phyloP scores from a whole-genome alignment of 495 filamentous ascomycete genomes.

The Penicillium coprophilum region DNA sequence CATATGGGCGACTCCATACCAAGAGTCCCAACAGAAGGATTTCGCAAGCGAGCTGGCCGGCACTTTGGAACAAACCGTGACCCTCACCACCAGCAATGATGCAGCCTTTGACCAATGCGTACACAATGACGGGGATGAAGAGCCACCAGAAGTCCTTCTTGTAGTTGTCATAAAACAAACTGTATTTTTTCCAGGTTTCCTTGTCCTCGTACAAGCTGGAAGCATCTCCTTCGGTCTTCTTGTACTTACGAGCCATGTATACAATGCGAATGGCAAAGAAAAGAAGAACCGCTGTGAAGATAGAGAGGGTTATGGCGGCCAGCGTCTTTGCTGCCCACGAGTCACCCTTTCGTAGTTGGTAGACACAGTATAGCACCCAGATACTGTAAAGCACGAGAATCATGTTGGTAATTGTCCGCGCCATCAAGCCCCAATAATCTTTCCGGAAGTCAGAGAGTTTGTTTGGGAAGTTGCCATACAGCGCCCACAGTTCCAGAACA shows the following conservation, averaged over 20 bases:
- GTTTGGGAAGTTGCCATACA: slow-evolving; percentile 85
- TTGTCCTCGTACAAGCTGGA: slow-evolving; percentile 80
- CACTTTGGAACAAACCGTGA: slow-evolving; percentile 77
- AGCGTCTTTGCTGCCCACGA: slow-evolving; percentile 92
- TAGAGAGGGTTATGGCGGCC: slow-evolving; percentile 73
- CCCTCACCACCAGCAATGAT: slow-evolving; percentile 86
- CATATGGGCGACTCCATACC: slow-evolving; percentile 82
- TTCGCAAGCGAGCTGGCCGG: slow-evolving; percentile 79
- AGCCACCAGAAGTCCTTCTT: slow-evolving; percentile 95
- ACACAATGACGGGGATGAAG: slow-evolving; percentile 87
- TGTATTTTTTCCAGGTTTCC: slow-evolving; percentile 91
- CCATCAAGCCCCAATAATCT: slow-evolving; percentile 91
- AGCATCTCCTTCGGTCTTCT: slow-evolving; percentile 71
- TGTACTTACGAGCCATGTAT: slow-evolving; percentile 69
- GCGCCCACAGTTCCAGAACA: slow-evolving; percentile 85
- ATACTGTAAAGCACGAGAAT: slow-evolving; percentile 91
- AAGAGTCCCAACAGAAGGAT: slow-evolving; percentile 66
- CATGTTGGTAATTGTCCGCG: slow-evolving; percentile 83
- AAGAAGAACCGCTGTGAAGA: slow-evolving; percentile 75
- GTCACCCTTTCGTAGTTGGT: slow-evolving; percentile 90
- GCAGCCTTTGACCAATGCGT: slow-evolving; percentile 88
- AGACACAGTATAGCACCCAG: slow-evolving; percentile 95
- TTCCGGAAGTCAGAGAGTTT: slow-evolving; percentile 81
- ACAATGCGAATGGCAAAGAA: slow-evolving; percentile 86
- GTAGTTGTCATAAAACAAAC: slow-evolving; percentile 94